Conservation (phyloP, 768 basidiomycete genomes). For the Strobilomyces dryophilus region DNA sequence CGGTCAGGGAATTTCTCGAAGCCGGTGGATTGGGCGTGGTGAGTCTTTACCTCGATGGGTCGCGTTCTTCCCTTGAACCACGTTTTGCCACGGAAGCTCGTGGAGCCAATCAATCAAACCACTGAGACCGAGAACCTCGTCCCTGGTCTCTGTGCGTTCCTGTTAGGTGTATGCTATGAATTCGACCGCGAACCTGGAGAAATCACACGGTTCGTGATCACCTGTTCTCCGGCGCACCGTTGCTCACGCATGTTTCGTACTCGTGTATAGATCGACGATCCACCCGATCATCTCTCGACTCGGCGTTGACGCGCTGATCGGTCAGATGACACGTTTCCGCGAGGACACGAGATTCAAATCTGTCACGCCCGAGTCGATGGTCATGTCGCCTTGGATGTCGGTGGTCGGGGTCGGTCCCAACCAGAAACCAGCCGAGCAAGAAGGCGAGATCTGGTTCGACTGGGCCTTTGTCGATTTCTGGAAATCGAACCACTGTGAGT, state of each 20-base stretch:
- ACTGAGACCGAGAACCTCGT: conserved; percentile 82
- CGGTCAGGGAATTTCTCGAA: conserved; percentile 85
- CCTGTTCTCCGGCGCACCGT: neutral
- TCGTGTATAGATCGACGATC: conserved; percentile 63
- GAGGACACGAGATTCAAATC: conserved; percentile 93
- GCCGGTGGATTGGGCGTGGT: conserved; percentile 90
- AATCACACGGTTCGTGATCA: conserved; percentile 72
- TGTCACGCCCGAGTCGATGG: conserved; percentile 81
- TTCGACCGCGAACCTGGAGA: conserved; percentile 95
- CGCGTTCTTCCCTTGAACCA: neutral
- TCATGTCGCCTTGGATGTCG: conserved; percentile 48
- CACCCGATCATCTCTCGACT: conserved; percentile 88
- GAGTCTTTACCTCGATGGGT: conserved; percentile 31
- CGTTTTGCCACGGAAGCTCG: conserved; percentile 51
- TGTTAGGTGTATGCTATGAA: conserved; percentile 93
- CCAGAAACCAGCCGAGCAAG: conserved; percentile 38
- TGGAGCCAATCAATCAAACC: conserved; percentile 91
- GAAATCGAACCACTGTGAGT: conserved; percentile 95
- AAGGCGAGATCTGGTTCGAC: conserved; percentile 95
- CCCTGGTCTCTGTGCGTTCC: conserved; percentile 86
- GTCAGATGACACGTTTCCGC: conserved; percentile 79
- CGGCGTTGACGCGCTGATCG: conserved; percentile 84
- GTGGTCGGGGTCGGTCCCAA: neutral
- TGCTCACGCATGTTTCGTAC: neutral
- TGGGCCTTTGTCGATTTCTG: conserved; percentile 98